Percentiles rank a stretch among this genome's conserved stretches.
phyloP scores from a whole-genome alignment of 371 early-diverging fungal species.

The Funneliformis caledonium region DNA sequence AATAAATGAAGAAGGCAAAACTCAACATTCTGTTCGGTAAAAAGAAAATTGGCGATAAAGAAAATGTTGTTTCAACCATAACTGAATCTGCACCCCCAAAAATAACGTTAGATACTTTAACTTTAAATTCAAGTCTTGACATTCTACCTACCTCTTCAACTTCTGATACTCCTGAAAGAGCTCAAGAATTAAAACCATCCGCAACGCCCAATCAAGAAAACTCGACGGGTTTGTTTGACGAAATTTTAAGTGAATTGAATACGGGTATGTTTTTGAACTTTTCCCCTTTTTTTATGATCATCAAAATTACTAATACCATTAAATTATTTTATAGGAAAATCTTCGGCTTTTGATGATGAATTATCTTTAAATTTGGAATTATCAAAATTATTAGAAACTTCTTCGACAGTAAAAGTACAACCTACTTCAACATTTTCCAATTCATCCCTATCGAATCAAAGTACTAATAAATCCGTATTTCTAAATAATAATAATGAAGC shows the following conservation, averaged over 20 bases:
- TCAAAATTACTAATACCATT: neutral
- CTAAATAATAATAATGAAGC: constrained; percentile 1
- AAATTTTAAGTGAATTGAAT: constrained; percentile 26
- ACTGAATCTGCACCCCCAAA: neutral
- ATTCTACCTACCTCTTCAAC: neutral
- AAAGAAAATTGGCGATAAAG: neutral
- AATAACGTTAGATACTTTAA: neutral
- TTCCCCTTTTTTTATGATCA: neutral
- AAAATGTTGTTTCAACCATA: neutral
- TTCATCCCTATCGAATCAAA: neutral
- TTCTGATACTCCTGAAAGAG: too few relatives aligned
- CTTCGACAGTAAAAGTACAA: neutral
- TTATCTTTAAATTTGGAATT: constrained; percentile 3
- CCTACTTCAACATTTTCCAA: neutral
- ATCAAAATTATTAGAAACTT: neutral
- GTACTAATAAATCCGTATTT: neutral
- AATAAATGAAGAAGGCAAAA: neutral
- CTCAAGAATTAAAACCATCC: neutral
- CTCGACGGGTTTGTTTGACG: neutral
- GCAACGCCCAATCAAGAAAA: neutral
- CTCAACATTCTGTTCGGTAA: constrained; percentile 18
- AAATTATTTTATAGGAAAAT: neutral
- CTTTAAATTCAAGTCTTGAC: neutral
- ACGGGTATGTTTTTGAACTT: neutral
- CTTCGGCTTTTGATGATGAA: neutral